Base-by-base conservation (phyloP, 306 rosid genomes). In the Lathyrus aphaca region DNA sequence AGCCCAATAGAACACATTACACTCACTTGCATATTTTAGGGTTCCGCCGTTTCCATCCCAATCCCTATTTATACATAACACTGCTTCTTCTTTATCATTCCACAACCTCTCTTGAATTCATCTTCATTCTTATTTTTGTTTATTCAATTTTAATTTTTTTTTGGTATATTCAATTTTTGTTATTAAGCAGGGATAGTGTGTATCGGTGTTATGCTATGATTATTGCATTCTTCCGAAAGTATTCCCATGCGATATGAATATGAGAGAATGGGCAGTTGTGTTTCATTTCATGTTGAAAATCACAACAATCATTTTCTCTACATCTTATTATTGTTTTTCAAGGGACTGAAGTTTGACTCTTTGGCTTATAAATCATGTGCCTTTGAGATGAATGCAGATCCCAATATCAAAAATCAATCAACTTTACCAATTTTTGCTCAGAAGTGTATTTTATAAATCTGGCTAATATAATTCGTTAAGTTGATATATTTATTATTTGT, bases 181-280 rank as follows among this genome's bases (percentile, higher is more conserved):
- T 13, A 27, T 5, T 25, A 1, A 23, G 95, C 95, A 73, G 89
- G 77, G 87, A 88, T 88, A 55, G 91, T 88, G 95, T 88, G 91
- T 88, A 88, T 88, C 89, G 91, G 95, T 86, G 46, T 80, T 68
- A 81, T 82, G 91, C 89, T 68, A 6, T 3, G 1, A 68, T 32
- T 53, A 66, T 14, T 84, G 95, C 89, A 77, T 81, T 69, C 79
- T 80, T 80, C 95, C 89, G 95, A 88, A 89, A 86, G 91, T 65
- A 61, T 89, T 86, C 82, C 79, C 89, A 77, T 82, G 91, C 91
- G 11, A 89, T 4, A 86, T 74, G 0, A 5, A 70, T 50, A 8
- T 18, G 91, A 82, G 88, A 86, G 63, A 86, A 19, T 86, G 91
- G 95, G 95, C 95, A 88, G 95, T 88, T 88, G 91, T 71, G 62